Evolutionary conservation across 805 yeast genomes (phyloP).

Genomic region (Kluyveromyces nonfermentans): DNA sequence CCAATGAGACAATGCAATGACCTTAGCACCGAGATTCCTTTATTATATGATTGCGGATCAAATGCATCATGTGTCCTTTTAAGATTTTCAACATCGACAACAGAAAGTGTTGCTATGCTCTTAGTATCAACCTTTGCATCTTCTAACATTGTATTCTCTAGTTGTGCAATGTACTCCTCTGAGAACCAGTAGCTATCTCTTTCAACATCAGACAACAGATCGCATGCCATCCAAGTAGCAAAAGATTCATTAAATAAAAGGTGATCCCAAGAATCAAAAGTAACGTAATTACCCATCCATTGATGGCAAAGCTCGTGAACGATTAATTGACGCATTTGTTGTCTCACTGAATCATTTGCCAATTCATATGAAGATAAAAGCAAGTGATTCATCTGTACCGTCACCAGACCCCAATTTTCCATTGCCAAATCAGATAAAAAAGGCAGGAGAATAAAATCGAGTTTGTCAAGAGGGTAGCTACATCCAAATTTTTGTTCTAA

Average conservation of each 20-base stretch:
- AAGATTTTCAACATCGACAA: slow-evolving; percentile 5
- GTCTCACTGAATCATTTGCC: slow-evolving; percentile 16
- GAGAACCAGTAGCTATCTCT: slow-evolving; percentile 18
- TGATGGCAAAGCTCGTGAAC: slow-evolving; percentile 73
- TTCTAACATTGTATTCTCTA: slow-evolving; percentile 9
- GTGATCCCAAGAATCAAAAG: slow-evolving; percentile 59
- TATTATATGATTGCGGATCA: slow-evolving; percentile 24
- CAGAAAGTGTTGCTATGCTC: slow-evolving; percentile 13
- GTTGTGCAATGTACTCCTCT: slow-evolving; percentile 17
- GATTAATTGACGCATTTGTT: slow-evolving; percentile 44
- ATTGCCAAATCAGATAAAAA: slow-evolving; percentile 69
- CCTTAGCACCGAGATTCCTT: slow-evolving; percentile 26
- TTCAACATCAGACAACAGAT: slow-evolving; percentile 30
- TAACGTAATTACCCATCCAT: slow-evolving; percentile 64
- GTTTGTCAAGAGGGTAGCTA: slow-evolving; percentile 49
- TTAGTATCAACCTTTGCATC: slow-evolving; percentile 11
- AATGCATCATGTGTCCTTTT: slow-evolving; percentile 22
- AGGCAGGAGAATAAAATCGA: slow-evolving; percentile 63
- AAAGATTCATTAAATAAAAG: slow-evolving; percentile 72
- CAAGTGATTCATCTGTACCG: slow-evolving; percentile 45
- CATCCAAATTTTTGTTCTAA: slow-evolving; percentile 37
- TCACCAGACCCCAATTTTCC: slow-evolving; percentile 70
- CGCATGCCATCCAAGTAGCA: slow-evolving; percentile 64
- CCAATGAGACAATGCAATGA: slow-evolving; percentile 20
- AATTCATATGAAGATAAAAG: slow-evolving; percentile 30